These are phyloP conservation scores for Trichophyton equinum DNA, from an alignment of 2,329 filamentous ascomycete genomes.

Conservation along the genomic window DNA sequence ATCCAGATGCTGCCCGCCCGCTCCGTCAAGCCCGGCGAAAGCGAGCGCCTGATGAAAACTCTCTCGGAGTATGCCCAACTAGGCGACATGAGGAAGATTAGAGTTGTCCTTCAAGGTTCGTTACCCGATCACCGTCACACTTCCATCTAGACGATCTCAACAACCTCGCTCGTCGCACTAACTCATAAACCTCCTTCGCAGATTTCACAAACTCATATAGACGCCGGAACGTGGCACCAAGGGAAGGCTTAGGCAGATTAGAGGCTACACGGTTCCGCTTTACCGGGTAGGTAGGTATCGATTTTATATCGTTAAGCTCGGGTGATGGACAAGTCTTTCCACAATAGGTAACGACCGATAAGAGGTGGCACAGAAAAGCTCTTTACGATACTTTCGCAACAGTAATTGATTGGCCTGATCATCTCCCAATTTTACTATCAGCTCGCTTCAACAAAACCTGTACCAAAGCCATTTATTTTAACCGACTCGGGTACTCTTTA, in stretches of 20 bases:
- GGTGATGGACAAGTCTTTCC: neutral
- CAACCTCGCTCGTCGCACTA: neutral
- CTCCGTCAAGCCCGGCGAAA: conserved; percentile 66
- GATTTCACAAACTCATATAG: conserved; percentile 96
- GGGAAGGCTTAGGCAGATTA: conserved; percentile 76
- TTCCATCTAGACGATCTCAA: neutral
- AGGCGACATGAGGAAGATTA: conserved; percentile 63
- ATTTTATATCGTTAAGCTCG: neutral
- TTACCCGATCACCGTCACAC: neutral
- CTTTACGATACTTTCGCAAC: conserved; percentile 2
- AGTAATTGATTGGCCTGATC: conserved; percentile 1
- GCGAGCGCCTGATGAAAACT: conserved; percentile 64
- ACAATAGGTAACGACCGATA: neutral
- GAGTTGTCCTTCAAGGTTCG: conserved; percentile 59
- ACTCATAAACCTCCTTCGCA: conserved; percentile 11
- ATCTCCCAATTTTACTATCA: neutral
- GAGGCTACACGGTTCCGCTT: conserved; percentile 85
- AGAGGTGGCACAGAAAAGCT: conserved; percentile 2
- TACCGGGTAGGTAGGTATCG: conserved; percentile 31
- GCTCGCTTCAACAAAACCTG: neutral
- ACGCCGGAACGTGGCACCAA: conserved; percentile 83
- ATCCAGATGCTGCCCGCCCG: conserved; percentile 73
- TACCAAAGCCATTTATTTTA: neutral
- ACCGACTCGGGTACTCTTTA: neutral
- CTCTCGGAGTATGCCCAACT: conserved; percentile 64